Conservation (phyloP, 441 rosid species). For the Arabidopsis lyrata region DNA sequence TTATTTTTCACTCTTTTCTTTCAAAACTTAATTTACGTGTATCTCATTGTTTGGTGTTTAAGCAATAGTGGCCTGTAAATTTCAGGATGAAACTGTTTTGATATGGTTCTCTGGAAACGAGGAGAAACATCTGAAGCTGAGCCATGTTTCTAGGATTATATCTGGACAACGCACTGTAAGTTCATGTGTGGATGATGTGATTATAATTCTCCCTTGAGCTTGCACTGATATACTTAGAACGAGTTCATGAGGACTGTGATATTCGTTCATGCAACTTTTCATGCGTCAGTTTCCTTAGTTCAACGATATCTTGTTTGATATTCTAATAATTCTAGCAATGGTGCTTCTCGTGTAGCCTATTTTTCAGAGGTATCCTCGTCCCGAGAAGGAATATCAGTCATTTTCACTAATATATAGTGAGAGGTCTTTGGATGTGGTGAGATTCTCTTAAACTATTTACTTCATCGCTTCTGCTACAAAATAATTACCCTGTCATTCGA, state of each 20-base stretch:
- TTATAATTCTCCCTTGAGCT: conserved; percentile 23
- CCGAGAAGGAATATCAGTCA: conserved; percentile 98
- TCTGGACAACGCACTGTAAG: conserved; percentile 99
- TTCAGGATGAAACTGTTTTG: conserved; percentile 95
- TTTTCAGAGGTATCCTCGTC: conserved; percentile 96
- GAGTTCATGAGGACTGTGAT: conserved; percentile 1
- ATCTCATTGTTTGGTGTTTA: conserved; percentile 27
- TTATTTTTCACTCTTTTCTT: neutral
- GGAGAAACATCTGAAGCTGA: conserved; percentile 91
- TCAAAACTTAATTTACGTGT: neutral
- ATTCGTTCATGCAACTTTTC: conserved; percentile 9
- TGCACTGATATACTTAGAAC: neutral
- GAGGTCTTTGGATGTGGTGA: conserved; percentile 93
- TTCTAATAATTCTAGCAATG: conserved; percentile 24
- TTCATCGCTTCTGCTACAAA: conserved; percentile 22
- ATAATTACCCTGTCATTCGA: conserved; percentile 27
- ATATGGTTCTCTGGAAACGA: conserved; percentile 98
- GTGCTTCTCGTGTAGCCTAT: conserved; percentile 69
- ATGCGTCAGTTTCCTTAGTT: conserved; percentile 24
- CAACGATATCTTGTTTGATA: neutral
- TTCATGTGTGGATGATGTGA: conserved; percentile 8
- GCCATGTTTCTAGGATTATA: conserved; percentile 90
- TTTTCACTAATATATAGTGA: conserved; percentile 90
- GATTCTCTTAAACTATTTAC: conserved; percentile 34
- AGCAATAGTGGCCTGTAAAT: conserved; percentile 32